Percentiles rank a stretch among this genome's conserved stretches.
Conservation (phyloP, 371 early-diverging fungal species). For the Mycotypha africana region DNA sequence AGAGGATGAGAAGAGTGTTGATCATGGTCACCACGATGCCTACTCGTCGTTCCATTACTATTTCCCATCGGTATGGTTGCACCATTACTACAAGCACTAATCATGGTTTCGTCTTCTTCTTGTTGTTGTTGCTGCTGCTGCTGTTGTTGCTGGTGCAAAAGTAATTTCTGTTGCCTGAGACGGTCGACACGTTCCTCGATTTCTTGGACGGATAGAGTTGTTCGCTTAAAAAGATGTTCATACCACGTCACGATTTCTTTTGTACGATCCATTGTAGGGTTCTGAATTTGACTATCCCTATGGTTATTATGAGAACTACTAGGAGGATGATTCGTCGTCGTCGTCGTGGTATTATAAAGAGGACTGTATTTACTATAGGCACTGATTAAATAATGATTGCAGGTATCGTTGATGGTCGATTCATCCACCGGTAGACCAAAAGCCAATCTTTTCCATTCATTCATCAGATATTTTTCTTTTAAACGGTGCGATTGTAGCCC, state of each 20-base stretch:
- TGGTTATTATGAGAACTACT: no score
- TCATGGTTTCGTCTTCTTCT: no score
- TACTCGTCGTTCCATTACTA: no score
- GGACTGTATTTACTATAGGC: no score
- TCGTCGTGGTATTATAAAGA: neutral
- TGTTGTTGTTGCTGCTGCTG: no score
- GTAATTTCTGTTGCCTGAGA: conserved; percentile 24
- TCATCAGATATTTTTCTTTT: conserved; percentile 34
- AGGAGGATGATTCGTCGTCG: neutral
- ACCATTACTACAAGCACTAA: no score
- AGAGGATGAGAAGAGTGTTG: no score
- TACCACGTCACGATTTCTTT: conserved; percentile 42
- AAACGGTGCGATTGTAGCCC: conserved; percentile 35
- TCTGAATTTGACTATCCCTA: no score
- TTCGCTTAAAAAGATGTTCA: conserved; percentile 34
- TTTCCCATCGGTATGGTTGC: no score
- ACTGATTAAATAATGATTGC: no score
- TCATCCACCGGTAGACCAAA: conserved; percentile 32
- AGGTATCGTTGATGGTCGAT: conserved; percentile 26
- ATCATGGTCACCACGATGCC: no score
- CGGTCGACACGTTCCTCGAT: conserved; percentile 33
- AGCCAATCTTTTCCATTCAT: conserved; percentile 46
- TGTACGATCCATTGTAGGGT: conserved; percentile 20
- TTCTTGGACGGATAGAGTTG: conserved; percentile 21
- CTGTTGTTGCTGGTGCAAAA: no score